Evolutionary conservation across 176 grass and related monocot species (phyloP).

Genomic region (Ensete ventricosum): DNA sequence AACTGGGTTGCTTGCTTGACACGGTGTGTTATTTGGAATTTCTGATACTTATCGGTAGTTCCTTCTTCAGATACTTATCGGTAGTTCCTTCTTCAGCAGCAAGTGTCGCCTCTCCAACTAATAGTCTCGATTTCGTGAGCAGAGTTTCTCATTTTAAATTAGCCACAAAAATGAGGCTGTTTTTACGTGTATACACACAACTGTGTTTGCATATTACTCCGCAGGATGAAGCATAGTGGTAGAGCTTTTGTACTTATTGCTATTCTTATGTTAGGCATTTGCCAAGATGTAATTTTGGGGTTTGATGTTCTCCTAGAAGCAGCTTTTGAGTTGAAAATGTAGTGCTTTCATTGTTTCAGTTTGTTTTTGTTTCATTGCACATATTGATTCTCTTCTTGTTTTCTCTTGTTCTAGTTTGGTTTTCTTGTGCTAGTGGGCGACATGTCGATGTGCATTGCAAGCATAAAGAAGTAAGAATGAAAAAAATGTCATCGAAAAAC

Average conservation of each 20-base stretch:
- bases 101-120: too few species aligned
- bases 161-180: too few species aligned
- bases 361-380: neutral
- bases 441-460: neutral
- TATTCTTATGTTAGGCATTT: neutral
- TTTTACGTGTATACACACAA: too few species aligned
- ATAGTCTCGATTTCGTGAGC: too few species aligned
- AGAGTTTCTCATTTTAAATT: too few species aligned
- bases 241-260: neutral
- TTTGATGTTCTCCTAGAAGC: too few species aligned
- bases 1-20: too few species aligned
- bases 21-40: too few species aligned
- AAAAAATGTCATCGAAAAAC: slow-evolving; percentile 1
- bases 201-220: neutral
- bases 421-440: neutral
- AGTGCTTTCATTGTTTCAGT: neutral
- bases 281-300: neutral
- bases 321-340: neutral
- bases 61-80: too few species aligned
- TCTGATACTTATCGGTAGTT: too few species aligned
- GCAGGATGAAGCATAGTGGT: neutral
- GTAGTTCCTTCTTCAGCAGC: too few species aligned
- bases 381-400: neutral
- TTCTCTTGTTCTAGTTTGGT: neutral
- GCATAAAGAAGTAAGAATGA: neutral